These are phyloP conservation scores for Acorus gramineus DNA, from an alignment of 106 monocot genomes.

Conservation along the genomic window DNA sequence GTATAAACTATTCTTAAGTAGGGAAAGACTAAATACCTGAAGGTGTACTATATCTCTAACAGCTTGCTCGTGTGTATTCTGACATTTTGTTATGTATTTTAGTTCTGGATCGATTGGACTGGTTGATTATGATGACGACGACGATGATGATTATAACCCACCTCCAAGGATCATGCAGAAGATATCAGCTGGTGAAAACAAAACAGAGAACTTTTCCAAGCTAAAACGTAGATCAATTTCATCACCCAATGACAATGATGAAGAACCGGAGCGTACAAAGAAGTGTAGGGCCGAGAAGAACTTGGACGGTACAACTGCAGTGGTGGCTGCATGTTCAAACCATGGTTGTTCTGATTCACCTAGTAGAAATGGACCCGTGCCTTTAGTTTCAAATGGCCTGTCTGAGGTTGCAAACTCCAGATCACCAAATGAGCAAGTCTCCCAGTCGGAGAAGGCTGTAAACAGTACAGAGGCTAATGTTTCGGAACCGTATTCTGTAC, in stretches of 20 bases:
- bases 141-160: slow-evolving; percentile 54
- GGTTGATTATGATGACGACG: slow-evolving; percentile 65
- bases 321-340: slow-evolving; percentile 3
- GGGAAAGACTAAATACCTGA: too few relatives aligned
- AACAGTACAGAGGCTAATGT: neutral
- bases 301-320: slow-evolving; percentile 20
- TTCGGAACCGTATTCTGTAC: slow-evolving; percentile 15
- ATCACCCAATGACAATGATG: slow-evolving; percentile 12
- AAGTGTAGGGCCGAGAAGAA: slow-evolving; percentile 32
- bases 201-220: slow-evolving; percentile 5
- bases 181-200: slow-evolving; percentile 8
- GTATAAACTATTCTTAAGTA: too few relatives aligned
- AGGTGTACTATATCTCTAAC: too few relatives aligned
- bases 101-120: slow-evolving; percentile 41
- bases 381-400: neutral
- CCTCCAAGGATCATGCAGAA: slow-evolving; percentile 26
- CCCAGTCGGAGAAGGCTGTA: slow-evolving; percentile 8
- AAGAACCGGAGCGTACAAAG: slow-evolving; percentile 16
- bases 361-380: neutral
- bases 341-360: slow-evolving; percentile 1
- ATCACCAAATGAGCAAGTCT: slow-evolving; percentile 6
- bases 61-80: too few relatives aligned
- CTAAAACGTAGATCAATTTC: slow-evolving; percentile 27
- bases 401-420: slow-evolving; percentile 1
- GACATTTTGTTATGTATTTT: neutral